Conservation (phyloP, 148 eudicot genomes). For the Silene conica region DNA sequence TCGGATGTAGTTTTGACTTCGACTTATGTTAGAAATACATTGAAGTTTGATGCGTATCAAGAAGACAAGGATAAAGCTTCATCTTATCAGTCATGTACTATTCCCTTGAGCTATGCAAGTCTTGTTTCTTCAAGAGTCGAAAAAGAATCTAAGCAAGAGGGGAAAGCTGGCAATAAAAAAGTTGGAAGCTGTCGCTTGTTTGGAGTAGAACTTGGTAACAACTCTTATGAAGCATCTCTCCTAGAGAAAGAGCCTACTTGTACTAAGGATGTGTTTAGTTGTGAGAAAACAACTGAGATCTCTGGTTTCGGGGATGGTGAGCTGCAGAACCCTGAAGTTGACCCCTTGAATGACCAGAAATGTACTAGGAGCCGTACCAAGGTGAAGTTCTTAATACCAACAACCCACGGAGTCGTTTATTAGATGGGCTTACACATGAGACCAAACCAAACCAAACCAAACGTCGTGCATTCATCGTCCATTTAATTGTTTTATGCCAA, state of each 20-base stretch:
- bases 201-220: conserved; percentile 62
- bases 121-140: conserved; percentile 29
- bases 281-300: conserved; percentile 3
- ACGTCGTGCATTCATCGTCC: no score
- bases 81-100: conserved; percentile 23
- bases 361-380: conserved; percentile 75
- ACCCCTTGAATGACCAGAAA: conserved; percentile 34
- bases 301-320: conserved; percentile 21
- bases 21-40: conserved; percentile 29
- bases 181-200: conserved; percentile 62
- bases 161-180: conserved; percentile 28
- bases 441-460: no score
- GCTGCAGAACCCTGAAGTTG: conserved; percentile 25
- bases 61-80: conserved; percentile 27
- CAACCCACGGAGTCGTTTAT: no score
- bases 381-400: conserved; percentile 32
- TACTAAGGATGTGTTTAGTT: conserved; percentile 14
- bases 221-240: conserved; percentile 6
- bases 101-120: conserved; percentile 27
- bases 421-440: no score
- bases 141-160: conserved; percentile 27
- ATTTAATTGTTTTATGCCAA: no score
- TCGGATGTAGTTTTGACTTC: conserved; percentile 38
- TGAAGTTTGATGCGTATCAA: conserved; percentile 29
- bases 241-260: conserved; percentile 21